These are phyloP conservation scores for Coniferiporia weirii DNA, from an alignment of 1,284 basidiomycete species.

Conservation along the genomic window DNA sequence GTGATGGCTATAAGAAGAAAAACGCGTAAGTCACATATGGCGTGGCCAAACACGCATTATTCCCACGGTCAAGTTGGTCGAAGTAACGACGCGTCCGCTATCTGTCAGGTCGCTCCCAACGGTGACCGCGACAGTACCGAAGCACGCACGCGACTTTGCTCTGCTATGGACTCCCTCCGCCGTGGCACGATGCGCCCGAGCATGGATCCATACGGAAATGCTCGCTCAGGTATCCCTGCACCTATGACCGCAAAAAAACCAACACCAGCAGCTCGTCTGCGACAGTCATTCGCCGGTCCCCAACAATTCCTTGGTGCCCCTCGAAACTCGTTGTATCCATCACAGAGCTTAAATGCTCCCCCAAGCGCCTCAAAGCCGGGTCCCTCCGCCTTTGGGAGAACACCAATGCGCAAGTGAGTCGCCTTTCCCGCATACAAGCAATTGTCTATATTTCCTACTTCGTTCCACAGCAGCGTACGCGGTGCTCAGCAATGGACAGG, in stretches of 20 bases:
- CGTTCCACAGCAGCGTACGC: constrained; percentile 45
- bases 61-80: background rate
- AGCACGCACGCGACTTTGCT: constrained; percentile 18
- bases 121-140: background rate
- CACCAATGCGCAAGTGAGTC: constrained; percentile 67
- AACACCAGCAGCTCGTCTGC: constrained; percentile 33
- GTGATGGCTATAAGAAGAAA: background rate
- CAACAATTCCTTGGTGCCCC: constrained; percentile 46
- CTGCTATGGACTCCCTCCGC: constrained; percentile 45
- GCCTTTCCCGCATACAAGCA: background rate
- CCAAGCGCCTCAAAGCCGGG: constrained; percentile 61
- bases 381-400: constrained; percentile 50
- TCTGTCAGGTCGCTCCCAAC: background rate
- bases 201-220: constrained; percentile 45
- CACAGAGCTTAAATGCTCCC: constrained; percentile 62
- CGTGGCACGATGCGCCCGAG: constrained; percentile 55
- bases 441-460: constrained; percentile 4
- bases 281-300: constrained; percentile 67
- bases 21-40: constrained; percentile 8
- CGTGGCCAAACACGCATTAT: background rate
- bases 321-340: constrained; percentile 59
- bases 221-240: constrained; percentile 36
- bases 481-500: constrained; percentile 64
- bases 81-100: background rate
- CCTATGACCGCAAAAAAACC: constrained; percentile 64